Conservation (phyloP, 1,139 yeast genomes). For the Zhuliangozyma parablackwelliae region DNA sequence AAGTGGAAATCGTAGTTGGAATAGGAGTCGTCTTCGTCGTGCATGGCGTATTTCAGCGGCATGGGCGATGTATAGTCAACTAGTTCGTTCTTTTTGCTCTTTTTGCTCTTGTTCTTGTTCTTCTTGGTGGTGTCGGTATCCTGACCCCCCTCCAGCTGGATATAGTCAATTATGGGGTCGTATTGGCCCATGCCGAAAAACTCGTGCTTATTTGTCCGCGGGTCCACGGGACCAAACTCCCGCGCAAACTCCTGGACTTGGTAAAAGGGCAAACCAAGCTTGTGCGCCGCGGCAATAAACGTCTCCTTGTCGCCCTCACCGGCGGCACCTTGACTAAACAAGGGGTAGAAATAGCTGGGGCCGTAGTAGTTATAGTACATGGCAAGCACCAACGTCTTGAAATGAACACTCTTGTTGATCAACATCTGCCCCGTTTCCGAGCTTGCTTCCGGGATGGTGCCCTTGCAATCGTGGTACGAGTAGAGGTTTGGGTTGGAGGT, state of each 20-base stretch:
- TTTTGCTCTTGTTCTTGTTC: conserved; percentile 1
- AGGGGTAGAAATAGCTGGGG: conserved; percentile 48
- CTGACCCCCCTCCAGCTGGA: conserved; percentile 16
- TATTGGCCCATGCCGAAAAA: conserved; percentile 37
- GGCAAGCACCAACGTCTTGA: conserved; percentile 46
- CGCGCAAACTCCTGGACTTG: conserved; percentile 45
- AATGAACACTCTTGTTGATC: conserved; percentile 48
- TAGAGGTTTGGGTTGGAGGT: conserved; percentile 8
- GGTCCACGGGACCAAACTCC: conserved; percentile 30
- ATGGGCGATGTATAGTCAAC: conserved; percentile 13
- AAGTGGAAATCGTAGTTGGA: conserved; percentile 28
- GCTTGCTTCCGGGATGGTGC: conserved; percentile 56
- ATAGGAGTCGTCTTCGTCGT: conserved; percentile 16
- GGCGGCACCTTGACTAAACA: conserved; percentile 54
- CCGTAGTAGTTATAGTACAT: conserved; percentile 56
- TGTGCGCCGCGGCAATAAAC: conserved; percentile 56
- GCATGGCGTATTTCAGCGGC: conserved; percentile 19
- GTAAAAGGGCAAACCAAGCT: conserved; percentile 44
- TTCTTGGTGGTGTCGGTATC: conserved; percentile 2
- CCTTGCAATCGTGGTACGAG: conserved; percentile 47
- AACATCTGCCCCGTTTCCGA: conserved; percentile 59
- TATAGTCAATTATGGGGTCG: conserved; percentile 32
- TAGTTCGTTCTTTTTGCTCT: background rate
- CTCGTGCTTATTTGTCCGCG: conserved; percentile 19
- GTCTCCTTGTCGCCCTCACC: conserved; percentile 68